These are phyloP conservation scores for Paramecium caudatum DNA, from an alignment of 73 alveolate species.

Conservation along the genomic window DNA sequence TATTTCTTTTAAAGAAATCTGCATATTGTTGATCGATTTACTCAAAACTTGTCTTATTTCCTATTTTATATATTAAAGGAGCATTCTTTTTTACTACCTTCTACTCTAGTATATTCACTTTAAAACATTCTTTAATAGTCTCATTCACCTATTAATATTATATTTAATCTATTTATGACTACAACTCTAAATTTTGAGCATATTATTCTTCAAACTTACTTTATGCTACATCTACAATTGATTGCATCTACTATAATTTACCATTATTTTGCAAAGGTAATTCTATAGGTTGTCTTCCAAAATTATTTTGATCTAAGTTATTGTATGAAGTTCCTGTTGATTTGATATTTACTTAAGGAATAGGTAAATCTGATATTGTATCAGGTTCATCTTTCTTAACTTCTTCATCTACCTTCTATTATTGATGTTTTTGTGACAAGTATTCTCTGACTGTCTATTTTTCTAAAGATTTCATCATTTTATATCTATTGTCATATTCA, in stretches of 20 bases:
- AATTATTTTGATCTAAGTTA: neutral
- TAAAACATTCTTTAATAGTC: slow-evolving; percentile 51
- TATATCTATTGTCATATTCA: slow-evolving; percentile 58
- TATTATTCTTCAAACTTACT: slow-evolving; percentile 18
- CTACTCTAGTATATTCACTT: slow-evolving; percentile 26
- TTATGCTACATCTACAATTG: slow-evolving; percentile 27
- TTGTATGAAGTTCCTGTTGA: slow-evolving; percentile 15
- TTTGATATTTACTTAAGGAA: neutral
- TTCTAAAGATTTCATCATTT: slow-evolving; percentile 21
- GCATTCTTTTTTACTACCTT: slow-evolving; percentile 55
- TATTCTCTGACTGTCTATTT: slow-evolving; percentile 4
- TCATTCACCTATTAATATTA: neutral
- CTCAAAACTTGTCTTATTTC: slow-evolving; percentile 70
- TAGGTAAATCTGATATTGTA: neutral
- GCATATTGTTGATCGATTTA: slow-evolving; percentile 52
- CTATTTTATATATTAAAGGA: slow-evolving; percentile 53
- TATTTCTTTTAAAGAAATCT: slow-evolving; percentile 71
- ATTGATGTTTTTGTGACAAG: slow-evolving; percentile 9
- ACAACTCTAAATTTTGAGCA: neutral
- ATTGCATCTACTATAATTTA: slow-evolving; percentile 12
- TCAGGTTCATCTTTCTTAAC: neutral
- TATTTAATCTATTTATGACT: neutral
- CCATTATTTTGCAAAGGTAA: neutral
- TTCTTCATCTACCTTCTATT: slow-evolving; percentile 1
- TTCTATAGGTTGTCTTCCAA: neutral